Evolutionary conservation across 2,329 filamentous ascomycete genomes (phyloP).

Genomic region (Zasmidium citrigriseum): DNA sequence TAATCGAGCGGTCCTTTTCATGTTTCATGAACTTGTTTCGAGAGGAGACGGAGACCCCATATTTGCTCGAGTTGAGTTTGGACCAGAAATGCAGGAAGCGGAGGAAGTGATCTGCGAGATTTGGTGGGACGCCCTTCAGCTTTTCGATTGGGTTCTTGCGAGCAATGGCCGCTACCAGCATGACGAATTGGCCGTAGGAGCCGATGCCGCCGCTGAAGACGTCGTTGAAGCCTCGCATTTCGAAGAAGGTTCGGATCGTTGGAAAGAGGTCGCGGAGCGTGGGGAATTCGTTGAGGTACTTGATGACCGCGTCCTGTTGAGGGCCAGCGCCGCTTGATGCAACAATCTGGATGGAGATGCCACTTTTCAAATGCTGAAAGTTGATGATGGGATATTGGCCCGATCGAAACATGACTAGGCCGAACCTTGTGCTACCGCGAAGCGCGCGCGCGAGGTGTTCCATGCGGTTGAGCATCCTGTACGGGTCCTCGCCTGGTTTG

Average conservation of each 20-base stretch:
- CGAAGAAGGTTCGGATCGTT: constrained; percentile 52
- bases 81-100: constrained; percentile 54
- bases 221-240: constrained; percentile 52
- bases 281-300: constrained; percentile 53
- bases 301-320: constrained; percentile 45
- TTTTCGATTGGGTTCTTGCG: background rate
- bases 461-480: constrained; percentile 11
- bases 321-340: constrained; percentile 43
- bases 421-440: background rate
- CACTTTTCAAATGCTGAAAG: constrained; percentile 48
- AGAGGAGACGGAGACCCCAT: constrained; percentile 51
- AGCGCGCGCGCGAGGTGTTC: constrained; percentile 13
- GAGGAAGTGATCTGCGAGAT: constrained; percentile 46
- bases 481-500: constrained; percentile 22
- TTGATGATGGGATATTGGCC: constrained; percentile 44
- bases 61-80: constrained; percentile 45
- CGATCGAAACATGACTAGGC: constrained; percentile 19
- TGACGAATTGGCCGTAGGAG: constrained; percentile 58
- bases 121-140: constrained; percentile 8
- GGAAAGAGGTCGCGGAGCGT: constrained; percentile 52
- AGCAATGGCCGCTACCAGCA: constrained; percentile 55
- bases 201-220: constrained; percentile 52
- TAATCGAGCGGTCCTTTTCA: constrained; percentile 1
- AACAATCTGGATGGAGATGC: constrained; percentile 56
- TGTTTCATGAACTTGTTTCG: constrained; percentile 42